Percentiles rank a stretch among this genome's conserved stretches.
phyloP scores from a whole-genome alignment of 2,329 filamentous ascomycete species.

The Juglanconis sp. region DNA sequence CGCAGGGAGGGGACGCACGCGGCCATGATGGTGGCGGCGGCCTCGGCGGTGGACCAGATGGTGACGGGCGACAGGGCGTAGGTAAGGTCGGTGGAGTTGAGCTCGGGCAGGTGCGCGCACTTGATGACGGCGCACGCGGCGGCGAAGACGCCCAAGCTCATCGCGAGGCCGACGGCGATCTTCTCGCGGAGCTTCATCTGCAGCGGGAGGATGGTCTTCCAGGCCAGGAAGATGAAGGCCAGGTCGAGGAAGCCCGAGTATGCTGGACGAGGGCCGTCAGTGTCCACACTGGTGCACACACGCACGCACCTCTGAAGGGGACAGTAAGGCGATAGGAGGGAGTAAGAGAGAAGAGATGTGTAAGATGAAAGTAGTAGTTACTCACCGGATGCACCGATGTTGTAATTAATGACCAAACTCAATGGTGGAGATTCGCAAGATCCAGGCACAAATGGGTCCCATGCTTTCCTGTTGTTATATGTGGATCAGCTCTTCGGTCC shows the following conservation, averaged over 20 bases:
- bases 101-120: neutral
- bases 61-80: neutral
- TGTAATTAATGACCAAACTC: constrained; percentile 13
- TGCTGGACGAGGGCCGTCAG: constrained; percentile 1
- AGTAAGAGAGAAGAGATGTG: neutral
- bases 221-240: constrained; percentile 21
- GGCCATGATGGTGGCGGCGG: neutral
- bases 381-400: constrained; percentile 39
- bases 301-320: no score
- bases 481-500: neutral
- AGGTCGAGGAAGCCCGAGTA: constrained; percentile 22
- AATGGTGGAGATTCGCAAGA: neutral
- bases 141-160: constrained; percentile 25
- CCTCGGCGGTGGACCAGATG: neutral
- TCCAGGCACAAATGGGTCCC: neutral
- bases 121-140: neutral
- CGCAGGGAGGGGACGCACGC: neutral
- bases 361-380: neutral
- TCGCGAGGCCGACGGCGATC: constrained; percentile 21
- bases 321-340: no score
- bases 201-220: constrained; percentile 20
- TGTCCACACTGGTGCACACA: no score
- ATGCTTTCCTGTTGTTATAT: neutral
- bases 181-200: constrained; percentile 23
- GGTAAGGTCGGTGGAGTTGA: neutral